These are phyloP conservation scores for Penicillium sclerotigenum DNA, from an alignment of 2,329 filamentous ascomycete genomes.

Conservation along the genomic window DNA sequence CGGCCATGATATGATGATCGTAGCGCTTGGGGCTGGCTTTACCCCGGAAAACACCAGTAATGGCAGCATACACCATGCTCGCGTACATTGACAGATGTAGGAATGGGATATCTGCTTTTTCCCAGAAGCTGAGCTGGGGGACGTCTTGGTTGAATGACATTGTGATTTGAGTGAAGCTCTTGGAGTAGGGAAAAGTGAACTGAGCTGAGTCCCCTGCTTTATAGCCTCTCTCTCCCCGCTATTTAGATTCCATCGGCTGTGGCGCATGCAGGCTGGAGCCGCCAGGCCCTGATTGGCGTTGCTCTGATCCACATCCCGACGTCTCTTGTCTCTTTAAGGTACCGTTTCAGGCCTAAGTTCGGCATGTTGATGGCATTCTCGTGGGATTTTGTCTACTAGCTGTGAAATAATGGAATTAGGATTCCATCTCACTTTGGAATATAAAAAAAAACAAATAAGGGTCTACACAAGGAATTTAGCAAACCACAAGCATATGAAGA, in stretches of 20 bases:
- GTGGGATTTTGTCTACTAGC: neutral
- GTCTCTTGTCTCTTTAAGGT: too few species aligned
- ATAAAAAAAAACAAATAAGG: too few species aligned
- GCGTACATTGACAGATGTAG: constrained; percentile 26
- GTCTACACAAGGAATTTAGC: neutral
- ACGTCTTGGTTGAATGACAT: constrained; percentile 11
- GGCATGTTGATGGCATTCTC: neutral
- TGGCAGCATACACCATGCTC: constrained; percentile 28
- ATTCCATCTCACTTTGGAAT: neutral
- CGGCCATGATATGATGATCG: constrained; percentile 33
- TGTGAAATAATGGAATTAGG: neutral
- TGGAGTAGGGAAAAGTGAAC: neutral
- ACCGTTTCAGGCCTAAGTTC: too few species aligned
- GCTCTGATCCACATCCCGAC: neutral
- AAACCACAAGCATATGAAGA: neutral
- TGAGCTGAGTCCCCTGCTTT: neutral
- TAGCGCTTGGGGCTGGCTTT: constrained; percentile 36
- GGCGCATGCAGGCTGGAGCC: neutral
- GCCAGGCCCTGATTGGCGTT: neutral
- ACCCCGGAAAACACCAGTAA: constrained; percentile 41
- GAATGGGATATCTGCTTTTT: constrained; percentile 34
- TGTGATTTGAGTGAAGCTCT: neutral
- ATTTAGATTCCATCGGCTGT: neutral
- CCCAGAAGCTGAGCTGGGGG: constrained; percentile 32
- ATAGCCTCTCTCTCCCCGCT: neutral